Evolutionary conservation across 805 yeast species (phyloP), one percentile per base, ranked within the genome.

Genomic region (Candida germanica): DNA sequence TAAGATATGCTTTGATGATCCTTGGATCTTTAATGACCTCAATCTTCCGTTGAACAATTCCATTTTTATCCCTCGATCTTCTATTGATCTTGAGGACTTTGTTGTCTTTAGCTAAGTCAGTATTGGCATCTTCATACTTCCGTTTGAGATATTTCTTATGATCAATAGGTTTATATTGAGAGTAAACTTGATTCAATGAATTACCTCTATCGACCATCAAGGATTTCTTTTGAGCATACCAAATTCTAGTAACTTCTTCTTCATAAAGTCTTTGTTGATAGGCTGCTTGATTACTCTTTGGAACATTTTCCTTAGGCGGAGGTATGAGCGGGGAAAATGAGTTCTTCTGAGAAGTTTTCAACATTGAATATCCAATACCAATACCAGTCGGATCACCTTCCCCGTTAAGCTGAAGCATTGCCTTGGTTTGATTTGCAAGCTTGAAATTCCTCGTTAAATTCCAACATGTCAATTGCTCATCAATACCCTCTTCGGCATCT

Each of bases 341-440:
- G 52, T 95, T 96, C 59, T 91, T 93, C 87, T 91, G 94, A 0
- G 97, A 87, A 0, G 96, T 85, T 46, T 89, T 75, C 49, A 89
- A 69, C 47, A 91, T 84, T 7, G 96, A 87, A 47, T 85, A 85
- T 0, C 91, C 95, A 46, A 87, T 84, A 2, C 95, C 93, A 44
- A 85, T 78, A 16, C 95, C 95, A 0, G 95, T 80, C 1, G 96
- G 95, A 57, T 93, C 98, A 32, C 98, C 98, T 36, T 82, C 89
- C 10, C 96, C 96, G 54, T 87, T 87, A 17, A 93, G 75, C 53
- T 88, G 96, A 28, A 93, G 71, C 97, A 93, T 93, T 0, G 97
- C 94, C 51, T 94, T 89, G 37, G 96, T 95, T 55, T 89, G 98
- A 16, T 95, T 88, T 2, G 98, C 93, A 56, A 80, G 86, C 36